phyloP scores from a whole-genome alignment of 2,329 filamentous ascomycete genomes.

The Sclerotinia spermophila region DNA sequence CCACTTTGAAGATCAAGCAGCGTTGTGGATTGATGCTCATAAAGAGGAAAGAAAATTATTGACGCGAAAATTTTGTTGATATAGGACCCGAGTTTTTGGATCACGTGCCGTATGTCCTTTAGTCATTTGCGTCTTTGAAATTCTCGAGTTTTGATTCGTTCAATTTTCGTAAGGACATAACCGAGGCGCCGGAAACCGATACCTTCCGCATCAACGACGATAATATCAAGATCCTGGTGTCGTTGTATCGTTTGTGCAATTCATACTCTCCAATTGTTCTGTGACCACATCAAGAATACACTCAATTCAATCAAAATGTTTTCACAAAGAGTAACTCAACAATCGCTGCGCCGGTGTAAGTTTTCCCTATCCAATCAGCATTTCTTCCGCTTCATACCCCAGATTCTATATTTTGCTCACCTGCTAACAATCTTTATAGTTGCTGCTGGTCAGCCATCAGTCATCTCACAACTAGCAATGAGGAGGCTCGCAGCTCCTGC shows the following conservation, averaged over 20 bases:
- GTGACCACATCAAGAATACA: constrained; percentile 10
- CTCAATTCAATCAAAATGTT: constrained; percentile 40
- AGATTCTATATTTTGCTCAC: constrained; percentile 14
- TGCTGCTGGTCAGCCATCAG: constrained; percentile 44
- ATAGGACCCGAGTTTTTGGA: constrained; percentile 19
- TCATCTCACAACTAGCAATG: constrained; percentile 39
- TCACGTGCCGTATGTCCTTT: background rate
- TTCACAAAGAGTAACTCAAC: constrained; percentile 43
- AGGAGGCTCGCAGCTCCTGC: constrained; percentile 42
- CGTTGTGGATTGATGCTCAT: constrained; percentile 38
- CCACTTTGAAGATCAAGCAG: constrained; percentile 34
- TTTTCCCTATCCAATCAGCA: constrained; percentile 23
- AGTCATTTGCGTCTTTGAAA: constrained; percentile 21
- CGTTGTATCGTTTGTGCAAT: constrained; percentile 6
- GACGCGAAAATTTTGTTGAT: constrained; percentile 24
- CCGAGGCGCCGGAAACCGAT: constrained; percentile 26
- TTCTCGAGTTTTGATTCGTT: constrained; percentile 23
- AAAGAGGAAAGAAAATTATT: constrained; percentile 21
- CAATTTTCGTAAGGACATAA: constrained; percentile 16
- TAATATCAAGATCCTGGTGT: constrained; percentile 21
- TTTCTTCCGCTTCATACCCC: constrained; percentile 18
- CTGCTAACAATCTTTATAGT: constrained; percentile 34
- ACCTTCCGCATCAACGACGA: constrained; percentile 30
- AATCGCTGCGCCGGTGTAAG: constrained; percentile 43
- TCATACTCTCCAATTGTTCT: constrained; percentile 7